Base-by-base conservation (phyloP, 2,329 filamentous ascomycete species). In the Phoma herbarum region DNA sequence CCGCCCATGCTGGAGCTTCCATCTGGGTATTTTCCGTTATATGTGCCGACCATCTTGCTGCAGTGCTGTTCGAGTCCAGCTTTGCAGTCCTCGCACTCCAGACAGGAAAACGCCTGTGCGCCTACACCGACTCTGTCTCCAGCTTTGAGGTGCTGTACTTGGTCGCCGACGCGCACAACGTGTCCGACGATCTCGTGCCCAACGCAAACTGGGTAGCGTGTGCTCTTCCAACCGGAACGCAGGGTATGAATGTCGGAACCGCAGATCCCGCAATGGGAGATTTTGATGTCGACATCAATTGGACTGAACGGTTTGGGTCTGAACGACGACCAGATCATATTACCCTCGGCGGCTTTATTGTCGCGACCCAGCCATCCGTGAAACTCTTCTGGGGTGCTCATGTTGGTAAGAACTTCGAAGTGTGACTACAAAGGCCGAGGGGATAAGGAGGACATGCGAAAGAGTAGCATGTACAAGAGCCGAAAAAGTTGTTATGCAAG, bases 1-100 rank as follows among this genome's bases (percentile, higher is more conserved):
- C 81, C 90, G 3, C 91, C 91, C 66, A 90, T 89, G 1, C 85
- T 84, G 73, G 85, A 87, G 63, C 79, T 84, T 8, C 88, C 88
- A 64, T 74, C 72, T 7, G 79, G 77, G 66, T 87, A 88, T 22
- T 79, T 81, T 37, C 80, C 78, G 61, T 85, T 84, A 66, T 89
- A 90, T 0, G 88, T 90, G 52, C 84, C 81, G 20, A 85, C 76
- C 72, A 84, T 83, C 25, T 71, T 75, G 5, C 69, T 59, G 64
- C 81, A 83, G 61, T 82, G 74, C 46, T 80, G 77, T 57, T 82
- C 79, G 11, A 69, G 64, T 16, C 81, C 82, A 39, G 71, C 69
- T 4, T 74, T 73, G 65, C 86, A 88, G 53, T 85, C 83, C 44
- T 84, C 80, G 61, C 86, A 88, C 44, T 82, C 71, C 54, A 83